phyloP scores from a whole-genome alignment of 139 green algal species.

The Volvox africanus region DNA sequence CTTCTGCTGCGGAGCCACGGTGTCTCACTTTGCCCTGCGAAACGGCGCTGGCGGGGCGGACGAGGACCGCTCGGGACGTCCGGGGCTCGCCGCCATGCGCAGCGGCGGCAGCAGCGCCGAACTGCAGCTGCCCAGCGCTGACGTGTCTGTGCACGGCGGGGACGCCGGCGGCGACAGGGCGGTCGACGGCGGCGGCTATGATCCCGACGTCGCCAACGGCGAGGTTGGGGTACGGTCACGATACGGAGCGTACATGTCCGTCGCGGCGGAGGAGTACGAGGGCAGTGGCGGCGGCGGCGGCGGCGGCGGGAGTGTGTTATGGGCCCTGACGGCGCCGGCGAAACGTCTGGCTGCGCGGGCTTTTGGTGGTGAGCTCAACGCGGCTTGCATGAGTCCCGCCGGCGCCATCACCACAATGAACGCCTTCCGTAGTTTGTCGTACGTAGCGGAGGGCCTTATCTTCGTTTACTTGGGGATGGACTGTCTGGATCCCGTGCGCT shows the following conservation, averaged over 20 bases:
- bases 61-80: not conserved
- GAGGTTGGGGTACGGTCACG: not conserved
- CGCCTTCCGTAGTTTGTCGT: slow-evolving; percentile 56
- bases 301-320: not conserved
- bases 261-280: not conserved
- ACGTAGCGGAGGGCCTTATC: slow-evolving; percentile 83
- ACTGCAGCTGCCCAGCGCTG: not conserved
- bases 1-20: slow-evolving; percentile 87
- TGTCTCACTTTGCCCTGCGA: slow-evolving; percentile 85
- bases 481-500: slow-evolving; percentile 83
- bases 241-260: not conserved
- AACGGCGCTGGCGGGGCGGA: slow-evolving; percentile 46
- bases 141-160: not conserved
- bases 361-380: not conserved
- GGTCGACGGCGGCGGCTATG: not conserved
- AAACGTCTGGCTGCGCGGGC: slow-evolving; percentile 9
- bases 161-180: not conserved
- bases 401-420: slow-evolving; percentile 1
- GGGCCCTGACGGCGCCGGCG: slow-evolving; percentile 12
- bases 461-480: slow-evolving; percentile 91
- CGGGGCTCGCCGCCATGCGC: not conserved
- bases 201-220: not conserved
- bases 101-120: not conserved
- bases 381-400: slow-evolving; percentile 46
- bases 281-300: not conserved